These are phyloP conservation scores for Aciculoconidium aculeatum DNA, from an alignment of 805 yeast genomes.

Conservation along the genomic window DNA sequence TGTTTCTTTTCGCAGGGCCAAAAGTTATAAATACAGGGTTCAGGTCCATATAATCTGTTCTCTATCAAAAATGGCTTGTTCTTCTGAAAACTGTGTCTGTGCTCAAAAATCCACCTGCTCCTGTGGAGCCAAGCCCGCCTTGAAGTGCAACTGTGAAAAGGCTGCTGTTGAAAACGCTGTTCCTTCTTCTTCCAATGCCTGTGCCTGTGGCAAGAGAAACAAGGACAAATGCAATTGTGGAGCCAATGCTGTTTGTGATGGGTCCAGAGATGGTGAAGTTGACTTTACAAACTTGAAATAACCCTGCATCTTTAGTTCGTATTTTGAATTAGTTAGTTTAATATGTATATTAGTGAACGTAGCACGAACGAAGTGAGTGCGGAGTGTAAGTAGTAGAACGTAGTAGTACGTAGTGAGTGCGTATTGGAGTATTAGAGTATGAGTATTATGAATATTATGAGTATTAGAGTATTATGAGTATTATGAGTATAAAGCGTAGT, in stretches of 20 bases:
- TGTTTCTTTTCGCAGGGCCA: no score
- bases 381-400: no score
- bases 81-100: slow-evolving; percentile 40
- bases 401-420: no score
- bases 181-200: slow-evolving; percentile 37
- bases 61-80: slow-evolving; percentile 14
- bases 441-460: no score
- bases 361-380: no score
- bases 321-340: slow-evolving; percentile 2
- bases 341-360: no score
- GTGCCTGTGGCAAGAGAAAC: slow-evolving; percentile 56
- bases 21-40: no score
- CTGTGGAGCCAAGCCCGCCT: slow-evolving; percentile 56
- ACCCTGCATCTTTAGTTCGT: slow-evolving; percentile 1
- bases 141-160: slow-evolving; percentile 49
- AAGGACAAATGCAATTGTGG: slow-evolving; percentile 55
- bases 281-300: slow-evolving; percentile 45
- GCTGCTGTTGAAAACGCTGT: slow-evolving; percentile 46
- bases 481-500: no score
- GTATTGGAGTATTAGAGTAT: no score
- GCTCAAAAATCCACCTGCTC: slow-evolving; percentile 61
- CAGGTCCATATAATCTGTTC: no score
- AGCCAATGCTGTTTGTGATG: slow-evolving; percentile 23
- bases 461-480: no score
- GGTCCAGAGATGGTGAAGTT: slow-evolving; percentile 48